Evolutionary conservation across 371 early-diverging fungal genomes (phyloP).

Genomic region (Mucor ambiguus): DNA sequence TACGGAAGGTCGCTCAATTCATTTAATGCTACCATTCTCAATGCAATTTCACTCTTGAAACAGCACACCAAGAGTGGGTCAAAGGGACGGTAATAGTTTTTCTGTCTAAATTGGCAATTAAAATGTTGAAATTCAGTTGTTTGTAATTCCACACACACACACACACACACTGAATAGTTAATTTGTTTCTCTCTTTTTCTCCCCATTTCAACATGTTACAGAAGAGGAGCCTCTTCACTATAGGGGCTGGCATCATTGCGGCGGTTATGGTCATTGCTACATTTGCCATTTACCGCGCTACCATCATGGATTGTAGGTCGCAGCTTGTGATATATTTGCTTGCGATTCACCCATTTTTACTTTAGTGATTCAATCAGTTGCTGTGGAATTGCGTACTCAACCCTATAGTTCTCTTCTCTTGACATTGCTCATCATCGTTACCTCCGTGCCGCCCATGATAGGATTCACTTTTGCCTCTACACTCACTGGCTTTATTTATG

Average conservation of each 20-base stretch:
- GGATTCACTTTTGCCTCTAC: conserved; percentile 42
- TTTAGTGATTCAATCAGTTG: conserved; percentile 38
- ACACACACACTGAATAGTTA: too few relatives aligned
- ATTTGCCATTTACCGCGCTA: conserved; percentile 12
- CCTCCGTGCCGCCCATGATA: conserved; percentile 46
- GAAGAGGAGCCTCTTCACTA: conserved; percentile 11
- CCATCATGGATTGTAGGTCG: conserved; percentile 17
- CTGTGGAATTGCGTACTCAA: conserved; percentile 34
- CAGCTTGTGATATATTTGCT: not conserved
- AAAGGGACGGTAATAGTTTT: too few relatives aligned
- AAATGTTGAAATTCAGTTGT: too few relatives aligned
- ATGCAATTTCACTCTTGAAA: too few relatives aligned
- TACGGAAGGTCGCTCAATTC: too few relatives aligned
- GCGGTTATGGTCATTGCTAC: not conserved
- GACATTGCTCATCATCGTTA: conserved; percentile 23
- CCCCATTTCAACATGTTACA: not conserved
- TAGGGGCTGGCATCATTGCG: conserved; percentile 2
- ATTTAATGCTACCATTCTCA: too few relatives aligned
- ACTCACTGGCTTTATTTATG: conserved; percentile 41
- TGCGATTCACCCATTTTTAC: not conserved
- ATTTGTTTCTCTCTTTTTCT: not conserved
- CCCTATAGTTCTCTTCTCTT: conserved; percentile 31
- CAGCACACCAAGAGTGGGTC: too few relatives aligned
- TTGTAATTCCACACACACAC: too few relatives aligned
- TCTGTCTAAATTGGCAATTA: too few relatives aligned